phyloP scores from a whole-genome alignment of 1,284 basidiomycete genomes.

The Tilletia setariae region DNA sequence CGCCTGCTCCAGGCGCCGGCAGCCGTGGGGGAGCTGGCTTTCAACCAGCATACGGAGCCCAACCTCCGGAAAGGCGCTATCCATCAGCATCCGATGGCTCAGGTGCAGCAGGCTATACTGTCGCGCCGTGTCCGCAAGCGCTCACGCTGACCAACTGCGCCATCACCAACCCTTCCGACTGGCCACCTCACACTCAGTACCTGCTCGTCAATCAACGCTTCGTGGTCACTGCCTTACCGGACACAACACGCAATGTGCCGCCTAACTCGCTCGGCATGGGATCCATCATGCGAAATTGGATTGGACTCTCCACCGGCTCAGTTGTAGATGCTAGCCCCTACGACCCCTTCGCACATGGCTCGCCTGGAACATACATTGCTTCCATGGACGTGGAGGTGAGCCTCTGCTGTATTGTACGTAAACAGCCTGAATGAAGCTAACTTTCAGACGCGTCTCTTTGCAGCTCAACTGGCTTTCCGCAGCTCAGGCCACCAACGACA shows the following conservation, averaged over 20 bases:
- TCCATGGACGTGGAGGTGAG: conserved; percentile 14
- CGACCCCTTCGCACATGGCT: conserved; percentile 42
- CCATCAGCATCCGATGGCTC: conserved; percentile 14
- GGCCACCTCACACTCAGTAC: conserved; percentile 44
- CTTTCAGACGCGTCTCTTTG: conserved; percentile 45
- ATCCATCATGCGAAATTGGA: neutral
- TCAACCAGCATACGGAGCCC: neutral
- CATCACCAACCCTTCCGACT: conserved; percentile 47
- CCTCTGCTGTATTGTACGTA: neutral
- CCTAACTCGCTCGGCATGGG: neutral
- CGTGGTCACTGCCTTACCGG: conserved; percentile 42
- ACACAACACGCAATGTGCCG: neutral
- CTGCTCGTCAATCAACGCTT: conserved; percentile 45
- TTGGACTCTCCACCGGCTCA: conserved; percentile 2
- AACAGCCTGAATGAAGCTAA: conserved; percentile 43
- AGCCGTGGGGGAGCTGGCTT: conserved; percentile 20
- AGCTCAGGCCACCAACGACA: conserved; percentile 32
- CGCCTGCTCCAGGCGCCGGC: conserved; percentile 14
- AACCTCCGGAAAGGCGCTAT: neutral
- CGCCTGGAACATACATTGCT: conserved; percentile 32
- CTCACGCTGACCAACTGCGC: conserved; percentile 46
- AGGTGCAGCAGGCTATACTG: conserved; percentile 15
- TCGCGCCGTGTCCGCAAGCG: conserved; percentile 32
- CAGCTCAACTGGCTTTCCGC: conserved; percentile 44
- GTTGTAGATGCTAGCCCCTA: conserved; percentile 33